Evolutionary conservation across 805 yeast species (phyloP).

Genomic region (Saturnispora besseyi): DNA sequence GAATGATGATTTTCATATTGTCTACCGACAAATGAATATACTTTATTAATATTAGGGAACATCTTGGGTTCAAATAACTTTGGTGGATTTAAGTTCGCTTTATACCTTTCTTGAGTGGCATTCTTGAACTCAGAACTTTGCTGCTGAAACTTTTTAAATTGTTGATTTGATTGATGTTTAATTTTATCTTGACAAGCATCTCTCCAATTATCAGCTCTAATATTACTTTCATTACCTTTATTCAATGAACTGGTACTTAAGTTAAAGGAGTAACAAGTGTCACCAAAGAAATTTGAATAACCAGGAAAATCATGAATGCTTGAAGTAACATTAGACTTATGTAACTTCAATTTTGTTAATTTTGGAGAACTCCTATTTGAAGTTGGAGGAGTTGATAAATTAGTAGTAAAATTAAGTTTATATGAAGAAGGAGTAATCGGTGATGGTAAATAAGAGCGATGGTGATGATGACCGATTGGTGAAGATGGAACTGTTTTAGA

Average conservation of each 20-base stretch:
- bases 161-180: conserved; percentile 33
- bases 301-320: conserved; percentile 13
- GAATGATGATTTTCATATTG: conserved; percentile 20
- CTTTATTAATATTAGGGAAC: conserved; percentile 14
- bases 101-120: background rate
- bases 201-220: conserved; percentile 36
- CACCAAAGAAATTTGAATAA: conserved; percentile 23
- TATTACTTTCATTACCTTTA: conserved; percentile 22
- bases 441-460: conserved; percentile 7
- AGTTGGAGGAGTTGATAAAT: conserved; percentile 1
- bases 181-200: conserved; percentile 33
- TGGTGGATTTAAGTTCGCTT: background rate
- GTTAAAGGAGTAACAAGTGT: conserved; percentile 30
- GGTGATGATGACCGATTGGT: conserved; percentile 24
- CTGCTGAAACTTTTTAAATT: conserved; percentile 31
- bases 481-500: conserved; percentile 27
- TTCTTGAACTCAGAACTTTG: conserved; percentile 22
- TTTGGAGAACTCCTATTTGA: conserved; percentile 16
- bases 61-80: conserved; percentile 1
- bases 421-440: conserved; percentile 20
- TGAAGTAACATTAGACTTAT: conserved; percentile 14
- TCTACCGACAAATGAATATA: conserved; percentile 20
- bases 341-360: conserved; percentile 11
- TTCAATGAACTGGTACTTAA: conserved; percentile 19
- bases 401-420: background rate